Conservation (phyloP, 1,284 basidiomycete species). For the Cryptococcus sp. region DNA sequence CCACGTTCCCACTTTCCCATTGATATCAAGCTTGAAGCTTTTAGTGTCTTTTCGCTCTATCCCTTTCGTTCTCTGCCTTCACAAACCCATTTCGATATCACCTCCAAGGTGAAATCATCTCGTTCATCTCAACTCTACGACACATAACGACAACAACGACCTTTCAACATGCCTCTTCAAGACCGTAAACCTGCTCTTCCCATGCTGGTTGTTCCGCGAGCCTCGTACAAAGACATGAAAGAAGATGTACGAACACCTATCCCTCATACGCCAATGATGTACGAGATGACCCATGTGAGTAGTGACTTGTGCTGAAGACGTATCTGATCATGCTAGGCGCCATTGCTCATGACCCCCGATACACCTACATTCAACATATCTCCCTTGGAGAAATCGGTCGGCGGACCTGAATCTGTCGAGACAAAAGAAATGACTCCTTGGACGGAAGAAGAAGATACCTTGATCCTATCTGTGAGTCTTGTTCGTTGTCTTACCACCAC, state of each 20-base stretch:
- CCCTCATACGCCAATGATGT: background rate
- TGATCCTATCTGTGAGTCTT: slow-evolving; percentile 32
- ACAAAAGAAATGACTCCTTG: slow-evolving; percentile 9
- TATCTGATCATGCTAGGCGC: background rate
- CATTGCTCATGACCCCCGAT: slow-evolving; percentile 36
- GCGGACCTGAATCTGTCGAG: background rate
- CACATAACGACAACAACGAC: background rate
- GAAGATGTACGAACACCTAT: slow-evolving; percentile 2
- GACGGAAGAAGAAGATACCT: slow-evolving; percentile 36
- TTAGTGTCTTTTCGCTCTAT: no score
- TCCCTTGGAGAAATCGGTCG: background rate
- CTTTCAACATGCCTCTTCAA: slow-evolving; percentile 3
- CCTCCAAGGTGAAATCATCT: no score
- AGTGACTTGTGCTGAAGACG: no score
- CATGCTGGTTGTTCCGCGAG: background rate
- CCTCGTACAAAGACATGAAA: background rate
- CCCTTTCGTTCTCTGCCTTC: no score
- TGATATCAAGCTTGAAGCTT: no score
- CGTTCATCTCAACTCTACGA: background rate
- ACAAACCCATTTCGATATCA: no score
- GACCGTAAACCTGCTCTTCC: slow-evolving; percentile 4
- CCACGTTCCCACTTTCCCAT: no score
- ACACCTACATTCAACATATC: slow-evolving; percentile 23
- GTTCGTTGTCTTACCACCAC: background rate
- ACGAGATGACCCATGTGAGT: background rate